Evolutionary conservation across 2,329 filamentous ascomycete species (phyloP).

Genomic region (Aspergillus clavatus): DNA sequence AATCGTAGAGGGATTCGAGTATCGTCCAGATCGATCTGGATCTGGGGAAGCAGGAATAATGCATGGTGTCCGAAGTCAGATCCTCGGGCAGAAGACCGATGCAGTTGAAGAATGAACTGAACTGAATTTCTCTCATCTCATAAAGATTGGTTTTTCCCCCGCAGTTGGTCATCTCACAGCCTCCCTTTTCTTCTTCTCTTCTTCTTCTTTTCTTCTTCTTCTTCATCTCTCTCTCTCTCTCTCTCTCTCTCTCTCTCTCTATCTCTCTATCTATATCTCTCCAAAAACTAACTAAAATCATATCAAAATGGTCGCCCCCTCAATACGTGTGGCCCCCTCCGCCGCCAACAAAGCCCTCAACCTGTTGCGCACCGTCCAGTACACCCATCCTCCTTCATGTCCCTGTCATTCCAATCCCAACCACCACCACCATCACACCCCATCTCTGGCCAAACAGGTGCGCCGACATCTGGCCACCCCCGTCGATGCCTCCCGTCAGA

Average conservation of each 20-base stretch:
- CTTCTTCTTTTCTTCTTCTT: constrained; percentile 1
- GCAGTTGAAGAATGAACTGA: constrained; percentile 18
- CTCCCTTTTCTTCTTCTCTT: constrained; percentile 3
- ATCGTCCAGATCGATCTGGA: too few relatives aligned
- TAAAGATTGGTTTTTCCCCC: too few relatives aligned
- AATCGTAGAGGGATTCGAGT: too few relatives aligned
- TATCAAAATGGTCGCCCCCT: constrained; percentile 32
- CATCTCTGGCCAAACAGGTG: constrained; percentile 50
- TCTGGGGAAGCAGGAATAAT: too few relatives aligned
- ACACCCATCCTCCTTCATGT: constrained; percentile 78
- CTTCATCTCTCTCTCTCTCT: too few relatives aligned
- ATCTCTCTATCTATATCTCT: constrained; percentile 8
- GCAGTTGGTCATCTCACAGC: constrained; percentile 12
- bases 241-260: neutral
- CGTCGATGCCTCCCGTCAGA: constrained; percentile 64
- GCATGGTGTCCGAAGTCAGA: too few relatives aligned
- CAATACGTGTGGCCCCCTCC: constrained; percentile 43
- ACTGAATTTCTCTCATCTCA: too few relatives aligned
- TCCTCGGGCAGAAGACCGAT: constrained; percentile 24
- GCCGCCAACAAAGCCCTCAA: constrained; percentile 48
- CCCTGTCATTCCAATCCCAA: constrained; percentile 89
- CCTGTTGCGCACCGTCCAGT: constrained; percentile 83
- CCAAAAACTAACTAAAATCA: too few relatives aligned
- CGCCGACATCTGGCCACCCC: constrained; percentile 69
- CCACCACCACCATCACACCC: constrained; percentile 63